Base-by-base conservation (phyloP, 2,329 filamentous ascomycete genomes). In the Colletotrichum orchidophilum region DNA sequence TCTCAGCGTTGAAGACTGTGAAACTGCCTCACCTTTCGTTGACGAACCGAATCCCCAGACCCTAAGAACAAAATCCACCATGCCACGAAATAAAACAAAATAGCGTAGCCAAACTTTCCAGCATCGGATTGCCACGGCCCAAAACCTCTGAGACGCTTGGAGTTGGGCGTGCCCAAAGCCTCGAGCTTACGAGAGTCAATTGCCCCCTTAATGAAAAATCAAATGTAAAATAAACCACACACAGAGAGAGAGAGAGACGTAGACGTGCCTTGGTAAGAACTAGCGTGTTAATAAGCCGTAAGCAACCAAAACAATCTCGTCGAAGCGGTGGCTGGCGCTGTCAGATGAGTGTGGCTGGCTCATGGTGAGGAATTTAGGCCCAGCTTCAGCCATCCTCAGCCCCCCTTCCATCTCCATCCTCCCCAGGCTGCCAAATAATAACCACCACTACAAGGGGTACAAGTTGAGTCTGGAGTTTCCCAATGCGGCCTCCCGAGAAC, bases 401-500 rank as follows among this genome's bases (percentile, higher is more conserved):
- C 31, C n/a, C 21, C 58, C 24, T 8, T 42, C 39, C 12, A 50
- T 39, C 29, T 27, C 26, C 39, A 26, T 46, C 39, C 18, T 46
- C 39, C 39, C 39, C 39, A 46, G 39, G 39, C 39, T 46, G 39
- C 39, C 39, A 27, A 27, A 21, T 24, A 13, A 26, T 18, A 24
- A 49, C 57, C 39, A 60, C n/a, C 27, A 26, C 39, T 1, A 60
- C 15, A 15, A 8, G 39, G 18, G 18, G 7, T n/a, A n/a, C 39
- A 11, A 21, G 39, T 21, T 18, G 35, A 42, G 26, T 52, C 62
- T 39, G 53, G 33, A 50, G 8, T 66, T 33, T 60, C 66, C 66
- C 21, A 60, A 70, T 58, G 27, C 66, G 27, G 66, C 46, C 62
- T 70, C 62, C 62, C 66, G 66, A 70, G 62, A 46, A 70, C 46